phyloP scores from a whole-genome alignment of 306 rosid species.

The Ormosia semicastrata region DNA sequence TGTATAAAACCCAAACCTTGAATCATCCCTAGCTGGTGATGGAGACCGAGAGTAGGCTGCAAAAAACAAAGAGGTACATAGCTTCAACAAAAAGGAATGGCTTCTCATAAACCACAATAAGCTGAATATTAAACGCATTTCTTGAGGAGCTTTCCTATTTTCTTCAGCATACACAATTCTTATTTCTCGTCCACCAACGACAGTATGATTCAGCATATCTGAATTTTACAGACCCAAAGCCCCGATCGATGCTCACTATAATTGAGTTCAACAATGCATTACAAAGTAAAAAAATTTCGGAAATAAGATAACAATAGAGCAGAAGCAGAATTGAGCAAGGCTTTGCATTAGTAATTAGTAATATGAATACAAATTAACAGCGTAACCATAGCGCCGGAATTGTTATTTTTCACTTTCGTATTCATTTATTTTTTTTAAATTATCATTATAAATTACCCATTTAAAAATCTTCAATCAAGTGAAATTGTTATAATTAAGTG shows the following conservation, averaged over 20 bases:
- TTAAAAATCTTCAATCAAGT: no score
- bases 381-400: no score
- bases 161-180: conserved; percentile 95
- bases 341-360: no score
- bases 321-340: no score
- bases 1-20: conserved; percentile 57
- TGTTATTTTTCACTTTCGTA: no score
- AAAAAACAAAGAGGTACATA: conserved; percentile 13
- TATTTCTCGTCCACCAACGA: conserved; percentile 96
- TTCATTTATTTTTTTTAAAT: no score
- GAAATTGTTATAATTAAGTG: no score
- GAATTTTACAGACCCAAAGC: conserved; percentile 94
- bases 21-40: conserved; percentile 67
- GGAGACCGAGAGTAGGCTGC: conserved; percentile 84
- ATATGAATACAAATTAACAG: no score
- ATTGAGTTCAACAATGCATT: conserved; percentile 5
- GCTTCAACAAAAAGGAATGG: neutral
- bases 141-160: conserved; percentile 95
- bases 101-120: neutral
- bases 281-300: neutral
- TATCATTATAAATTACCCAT: no score
- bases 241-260: conserved; percentile 89
- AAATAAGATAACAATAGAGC: neutral
- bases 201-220: conserved; percentile 81
- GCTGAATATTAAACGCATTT: conserved; percentile 58